Conservation (phyloP, 164 flowering plant species). For the Stephania japonica region DNA sequence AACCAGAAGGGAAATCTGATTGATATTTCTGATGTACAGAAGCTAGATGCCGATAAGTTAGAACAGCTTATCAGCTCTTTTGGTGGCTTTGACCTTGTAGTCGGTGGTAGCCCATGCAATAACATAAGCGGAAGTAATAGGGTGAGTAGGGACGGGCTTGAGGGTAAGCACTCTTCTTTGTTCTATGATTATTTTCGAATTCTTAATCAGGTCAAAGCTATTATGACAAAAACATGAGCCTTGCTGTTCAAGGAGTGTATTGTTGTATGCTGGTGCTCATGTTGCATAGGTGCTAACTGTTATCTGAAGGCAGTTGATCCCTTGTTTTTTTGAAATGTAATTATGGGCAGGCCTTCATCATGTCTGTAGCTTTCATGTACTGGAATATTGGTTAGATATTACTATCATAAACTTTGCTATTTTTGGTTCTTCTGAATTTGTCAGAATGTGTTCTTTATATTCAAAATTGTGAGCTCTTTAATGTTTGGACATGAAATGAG, state of each 20-base stretch:
- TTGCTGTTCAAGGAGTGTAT: background rate
- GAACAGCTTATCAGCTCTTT: conserved; percentile 36
- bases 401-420: background rate
- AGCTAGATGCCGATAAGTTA: conserved; percentile 33
- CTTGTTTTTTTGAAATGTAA: background rate
- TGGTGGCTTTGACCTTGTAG: conserved; percentile 73
- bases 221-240: conserved; percentile 28
- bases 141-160: conserved; percentile 71
- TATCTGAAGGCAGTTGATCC: background rate
- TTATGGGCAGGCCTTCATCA: background rate
- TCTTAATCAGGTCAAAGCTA: conserved; percentile 47
- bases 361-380: background rate
- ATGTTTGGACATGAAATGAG: background rate
- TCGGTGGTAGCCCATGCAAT: conserved; percentile 93
- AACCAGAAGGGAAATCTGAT: conserved; percentile 59
- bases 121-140: conserved; percentile 82
- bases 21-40: conserved; percentile 52
- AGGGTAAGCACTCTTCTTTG: conserved; percentile 71
- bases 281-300: background rate
- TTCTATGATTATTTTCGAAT: conserved; percentile 69
- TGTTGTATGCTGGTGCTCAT: background rate
- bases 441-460: background rate
- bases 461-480: too few species aligned
- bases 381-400: background rate
- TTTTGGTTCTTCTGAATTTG: background rate